Evolutionary conservation across 2,329 filamentous ascomycete genomes (phyloP).

Genomic region (Fusarium transvaalense): DNA sequence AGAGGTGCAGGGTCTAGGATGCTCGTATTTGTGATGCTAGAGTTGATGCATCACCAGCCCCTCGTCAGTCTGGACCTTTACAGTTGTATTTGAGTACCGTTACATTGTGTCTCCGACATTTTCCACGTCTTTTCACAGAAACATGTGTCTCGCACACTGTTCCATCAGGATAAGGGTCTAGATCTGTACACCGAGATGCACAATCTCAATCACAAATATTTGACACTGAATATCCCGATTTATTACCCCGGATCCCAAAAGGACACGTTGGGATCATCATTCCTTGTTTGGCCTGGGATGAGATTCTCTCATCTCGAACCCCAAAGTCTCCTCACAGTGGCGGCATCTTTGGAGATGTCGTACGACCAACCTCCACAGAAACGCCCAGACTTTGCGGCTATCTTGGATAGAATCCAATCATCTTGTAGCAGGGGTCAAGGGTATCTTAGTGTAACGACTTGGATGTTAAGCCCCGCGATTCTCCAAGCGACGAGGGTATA

Average conservation of each 20-base stretch:
- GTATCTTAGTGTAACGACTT: not conserved
- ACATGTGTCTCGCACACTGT: not conserved
- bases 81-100: not conserved
- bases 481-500: not conserved
- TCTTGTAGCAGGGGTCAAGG: not conserved
- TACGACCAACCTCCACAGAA: constrained; percentile 11
- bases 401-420: not conserved
- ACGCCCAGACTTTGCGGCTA: not conserved
- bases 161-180: not conserved
- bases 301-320: not conserved
- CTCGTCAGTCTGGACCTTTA: constrained; percentile 15
- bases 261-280: too few species aligned
- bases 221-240: not conserved
- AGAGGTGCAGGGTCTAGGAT: not conserved
- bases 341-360: constrained; percentile 23
- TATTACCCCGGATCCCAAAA: not conserved
- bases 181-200: not conserved
- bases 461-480: not conserved
- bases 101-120: constrained; percentile 25
- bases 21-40: constrained; percentile 6
- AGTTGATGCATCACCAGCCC: not conserved
- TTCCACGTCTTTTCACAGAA: not conserved
- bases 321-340: constrained; percentile 12
- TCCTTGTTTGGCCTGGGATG: not conserved
- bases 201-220: not conserved